phyloP scores from a whole-genome alignment of 768 basidiomycete genomes.

The Calocybe indica region DNA sequence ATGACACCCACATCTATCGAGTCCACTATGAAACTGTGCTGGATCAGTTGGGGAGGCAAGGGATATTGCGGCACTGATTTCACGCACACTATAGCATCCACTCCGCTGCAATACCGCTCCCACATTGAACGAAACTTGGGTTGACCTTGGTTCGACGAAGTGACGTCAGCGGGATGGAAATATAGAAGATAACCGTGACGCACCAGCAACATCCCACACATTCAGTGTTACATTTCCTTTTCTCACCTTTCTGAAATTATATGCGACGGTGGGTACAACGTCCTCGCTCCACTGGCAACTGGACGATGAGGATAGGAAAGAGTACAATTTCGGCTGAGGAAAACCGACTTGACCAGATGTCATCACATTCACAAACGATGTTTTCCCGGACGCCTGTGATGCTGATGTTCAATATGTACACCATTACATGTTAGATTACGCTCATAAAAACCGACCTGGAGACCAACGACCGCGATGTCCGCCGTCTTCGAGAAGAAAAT shows the following conservation, averaged over 20 bases:
- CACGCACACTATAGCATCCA: slow-evolving; percentile 85
- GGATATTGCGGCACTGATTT: slow-evolving; percentile 2
- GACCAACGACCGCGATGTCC: slow-evolving; percentile 87
- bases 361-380: slow-evolving; percentile 89
- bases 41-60: background rate
- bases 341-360: slow-evolving; percentile 69
- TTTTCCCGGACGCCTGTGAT: slow-evolving; percentile 85
- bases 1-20: slow-evolving; percentile 66
- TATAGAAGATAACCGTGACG: slow-evolving; percentile 12
- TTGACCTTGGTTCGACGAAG: slow-evolving; percentile 48
- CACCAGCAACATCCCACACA: slow-evolving; percentile 94
- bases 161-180: slow-evolving; percentile 6
- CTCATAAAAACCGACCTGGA: slow-evolving; percentile 51
- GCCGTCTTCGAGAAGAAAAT: slow-evolving; percentile 85
- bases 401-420: background rate
- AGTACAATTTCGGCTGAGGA: background rate
- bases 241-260: slow-evolving; percentile 83
- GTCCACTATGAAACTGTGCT: slow-evolving; percentile 82
- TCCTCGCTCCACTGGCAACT: slow-evolving; percentile 82
- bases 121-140: slow-evolving; percentile 94
- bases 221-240: slow-evolving; percentile 90
- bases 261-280: slow-evolving; percentile 93
- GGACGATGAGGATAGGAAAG: too few relatives aligned
- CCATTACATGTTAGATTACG: too few relatives aligned
- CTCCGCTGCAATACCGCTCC: slow-evolving; percentile 91